Evolutionary conservation across 306 rosid genomes (phyloP).

Genomic region (Notholithocarpus densiflorus): DNA sequence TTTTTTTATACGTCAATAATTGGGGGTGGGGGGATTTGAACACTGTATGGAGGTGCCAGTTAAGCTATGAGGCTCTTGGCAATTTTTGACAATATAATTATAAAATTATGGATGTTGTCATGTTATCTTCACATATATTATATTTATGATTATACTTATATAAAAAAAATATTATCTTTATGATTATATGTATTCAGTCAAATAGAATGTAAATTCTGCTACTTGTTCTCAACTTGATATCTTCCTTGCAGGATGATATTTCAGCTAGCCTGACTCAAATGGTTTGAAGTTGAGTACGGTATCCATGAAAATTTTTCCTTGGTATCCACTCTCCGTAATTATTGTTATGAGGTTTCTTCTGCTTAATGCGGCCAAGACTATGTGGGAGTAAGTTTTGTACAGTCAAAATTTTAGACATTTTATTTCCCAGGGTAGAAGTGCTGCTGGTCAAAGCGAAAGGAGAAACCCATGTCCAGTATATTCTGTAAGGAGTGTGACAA

Average conservation of each 20-base stretch:
- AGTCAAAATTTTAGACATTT: conserved; percentile 26
- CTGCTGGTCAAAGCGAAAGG: conserved; percentile 23
- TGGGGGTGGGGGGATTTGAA: no score
- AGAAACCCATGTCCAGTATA: conserved; percentile 19
- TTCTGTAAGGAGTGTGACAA: conserved; percentile 17
- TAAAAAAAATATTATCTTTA: background rate
- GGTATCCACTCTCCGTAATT: conserved; percentile 20
- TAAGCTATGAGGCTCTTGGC: no score
- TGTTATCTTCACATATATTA: background rate
- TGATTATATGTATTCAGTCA: background rate
- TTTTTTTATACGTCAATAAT: no score
- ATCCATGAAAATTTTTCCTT: background rate
- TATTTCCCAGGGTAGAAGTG: conserved; percentile 33
- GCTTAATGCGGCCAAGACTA: conserved; percentile 18
- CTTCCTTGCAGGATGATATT: conserved; percentile 58
- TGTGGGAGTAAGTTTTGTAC: conserved; percentile 37
- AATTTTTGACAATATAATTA: background rate
- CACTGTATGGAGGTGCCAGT: no score
- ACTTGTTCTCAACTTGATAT: conserved; percentile 24
- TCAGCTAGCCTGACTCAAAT: conserved; percentile 39
- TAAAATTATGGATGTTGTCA: background rate
- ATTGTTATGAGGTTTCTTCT: conserved; percentile 21
- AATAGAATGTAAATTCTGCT: background rate
- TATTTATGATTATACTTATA: background rate
- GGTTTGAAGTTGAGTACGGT: conserved; percentile 26